Base-by-base conservation (phyloP, 1,284 basidiomycete species). In the Pulveroboletus sp. region DNA sequence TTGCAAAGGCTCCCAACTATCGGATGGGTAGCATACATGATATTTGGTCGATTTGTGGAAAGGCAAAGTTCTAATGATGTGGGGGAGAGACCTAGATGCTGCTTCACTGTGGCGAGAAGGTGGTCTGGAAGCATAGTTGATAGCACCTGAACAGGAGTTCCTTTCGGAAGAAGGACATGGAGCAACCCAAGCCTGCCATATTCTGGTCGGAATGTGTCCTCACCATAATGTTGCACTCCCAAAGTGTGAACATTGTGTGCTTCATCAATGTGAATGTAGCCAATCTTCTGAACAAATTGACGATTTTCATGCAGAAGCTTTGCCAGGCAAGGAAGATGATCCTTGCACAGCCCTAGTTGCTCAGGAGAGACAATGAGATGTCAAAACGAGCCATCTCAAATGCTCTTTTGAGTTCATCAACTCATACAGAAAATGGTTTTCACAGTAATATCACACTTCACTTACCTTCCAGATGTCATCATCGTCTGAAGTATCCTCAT, bases 281-380 rank as follows among this genome's bases (percentile, higher is more conserved):
- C 1, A 2, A 63, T 56, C 11, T 25, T 46, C 9, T 26, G 22
- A 1, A 1, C 14, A 6, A 59, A 52, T 2, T 17, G 1, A 1
- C 3, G 25, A 29, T 56, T 40, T 40, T 59, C 33, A 17, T 20
- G n/a, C 2, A 59, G 18, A 12, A 56, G 49, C 2, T 25, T 7
- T 4, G 55, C 59, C 0, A 61, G 35, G 1, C 31, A 20, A n/a
- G 52, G 38, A 6, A 57, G 33, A 40, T 57, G 49, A 20, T 49
- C 55, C 31, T 61, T 43, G 24, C 35, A 56, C 11, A 18, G 17
- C 5, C 40, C n/a, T n/a, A n/a, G n/a, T n/a, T n/a, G n/a, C 26
- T 59, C 57, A 8, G 55, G 56, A 10, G 57, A 58, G 15, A 57
- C 48, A 5, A 61, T 59, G 2, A 61, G 22, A 17, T 56, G 51